phyloP scores from a whole-genome alignment of 1,139 yeast species.

The Kurtzmaniella natalensis region DNA sequence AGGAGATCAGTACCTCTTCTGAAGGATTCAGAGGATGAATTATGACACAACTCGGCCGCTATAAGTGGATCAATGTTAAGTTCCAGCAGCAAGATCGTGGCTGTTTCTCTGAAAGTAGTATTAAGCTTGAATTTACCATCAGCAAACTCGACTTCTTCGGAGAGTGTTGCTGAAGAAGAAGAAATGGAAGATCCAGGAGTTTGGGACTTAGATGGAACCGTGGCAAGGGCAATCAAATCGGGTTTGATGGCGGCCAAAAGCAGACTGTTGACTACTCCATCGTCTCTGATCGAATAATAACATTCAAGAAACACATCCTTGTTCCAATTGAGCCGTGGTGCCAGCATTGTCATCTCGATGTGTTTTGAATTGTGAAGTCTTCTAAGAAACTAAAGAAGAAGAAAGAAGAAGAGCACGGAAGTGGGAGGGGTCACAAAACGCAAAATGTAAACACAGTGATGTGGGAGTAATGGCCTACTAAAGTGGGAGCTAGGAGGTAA shows the following conservation, averaged over 20 bases:
- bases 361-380: neutral
- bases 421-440: too few relatives aligned
- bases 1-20: conserved; percentile 51
- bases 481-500: too few relatives aligned
- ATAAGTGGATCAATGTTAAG: conserved; percentile 33
- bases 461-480: too few relatives aligned
- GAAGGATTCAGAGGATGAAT: conserved; percentile 38
- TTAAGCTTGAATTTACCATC: conserved; percentile 62
- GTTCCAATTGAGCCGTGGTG: conserved; percentile 25
- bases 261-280: conserved; percentile 23
- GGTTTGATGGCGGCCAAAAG: conserved; percentile 25
- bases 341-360: conserved; percentile 1
- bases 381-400: too few relatives aligned
- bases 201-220: conserved; percentile 49
- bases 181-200: too few relatives aligned
- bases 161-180: conserved; percentile 38
- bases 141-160: conserved; percentile 47
- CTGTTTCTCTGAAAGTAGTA: conserved; percentile 47
- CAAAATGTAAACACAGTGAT: too few relatives aligned
- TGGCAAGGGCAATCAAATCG: conserved; percentile 48
- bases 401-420: too few relatives aligned
- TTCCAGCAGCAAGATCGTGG: conserved; percentile 53
- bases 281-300: conserved; percentile 31
- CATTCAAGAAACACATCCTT: conserved; percentile 30
- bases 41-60: conserved; percentile 34